Percentiles rank a stretch among this genome's conserved stretches.
These are phyloP conservation scores for Talaromyces sp. DNA, from an alignment of 2,329 filamentous ascomycete species.

Conservation along the genomic window DNA sequence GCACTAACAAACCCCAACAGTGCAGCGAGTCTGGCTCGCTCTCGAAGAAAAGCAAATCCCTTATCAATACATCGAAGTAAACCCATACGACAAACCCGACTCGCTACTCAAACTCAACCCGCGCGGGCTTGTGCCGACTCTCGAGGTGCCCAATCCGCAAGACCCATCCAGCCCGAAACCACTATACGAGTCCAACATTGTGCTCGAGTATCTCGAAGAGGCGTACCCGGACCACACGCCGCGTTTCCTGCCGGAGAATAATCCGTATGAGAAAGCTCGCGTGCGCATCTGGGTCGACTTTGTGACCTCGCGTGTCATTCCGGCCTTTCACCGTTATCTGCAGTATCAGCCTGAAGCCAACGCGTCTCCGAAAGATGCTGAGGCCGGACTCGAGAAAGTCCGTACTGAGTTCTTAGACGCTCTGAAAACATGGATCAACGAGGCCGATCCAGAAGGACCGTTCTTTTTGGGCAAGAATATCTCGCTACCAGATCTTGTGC, in stretches of 20 bases:
- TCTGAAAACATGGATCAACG: slow-evolving; percentile 56
- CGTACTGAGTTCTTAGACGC: slow-evolving; percentile 55
- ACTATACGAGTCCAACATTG: slow-evolving; percentile 67
- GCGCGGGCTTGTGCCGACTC: slow-evolving; percentile 68
- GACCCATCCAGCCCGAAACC: slow-evolving; percentile 42
- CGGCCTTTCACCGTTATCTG: slow-evolving; percentile 62
- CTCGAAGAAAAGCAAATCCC: slow-evolving; percentile 68
- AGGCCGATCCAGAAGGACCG: slow-evolving; percentile 59
- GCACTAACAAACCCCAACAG: too few relatives aligned
- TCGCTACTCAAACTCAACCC: slow-evolving; percentile 69
- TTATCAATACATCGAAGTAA: slow-evolving; percentile 73
- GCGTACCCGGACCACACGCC: slow-evolving; percentile 53
- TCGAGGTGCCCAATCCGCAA: slow-evolving; percentile 35
- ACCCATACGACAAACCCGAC: slow-evolving; percentile 69
- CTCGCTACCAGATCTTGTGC: slow-evolving; percentile 64
- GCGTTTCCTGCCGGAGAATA: slow-evolving; percentile 51
- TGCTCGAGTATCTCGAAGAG: slow-evolving; percentile 74
- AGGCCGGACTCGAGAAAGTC: slow-evolving; percentile 45
- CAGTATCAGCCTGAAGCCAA: slow-evolving; percentile 37
- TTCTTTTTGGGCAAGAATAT: slow-evolving; percentile 64
- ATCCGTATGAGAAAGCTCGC: slow-evolving; percentile 61
- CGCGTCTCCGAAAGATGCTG: slow-evolving; percentile 30
- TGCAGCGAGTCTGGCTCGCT: slow-evolving; percentile 69
- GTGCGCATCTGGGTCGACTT: slow-evolving; percentile 72
- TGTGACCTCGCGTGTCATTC: slow-evolving; percentile 62